Evolutionary conservation across 2,329 filamentous ascomycete genomes (phyloP), one percentile per base, ranked within the genome.

Genomic region (Penicillium palitans): DNA sequence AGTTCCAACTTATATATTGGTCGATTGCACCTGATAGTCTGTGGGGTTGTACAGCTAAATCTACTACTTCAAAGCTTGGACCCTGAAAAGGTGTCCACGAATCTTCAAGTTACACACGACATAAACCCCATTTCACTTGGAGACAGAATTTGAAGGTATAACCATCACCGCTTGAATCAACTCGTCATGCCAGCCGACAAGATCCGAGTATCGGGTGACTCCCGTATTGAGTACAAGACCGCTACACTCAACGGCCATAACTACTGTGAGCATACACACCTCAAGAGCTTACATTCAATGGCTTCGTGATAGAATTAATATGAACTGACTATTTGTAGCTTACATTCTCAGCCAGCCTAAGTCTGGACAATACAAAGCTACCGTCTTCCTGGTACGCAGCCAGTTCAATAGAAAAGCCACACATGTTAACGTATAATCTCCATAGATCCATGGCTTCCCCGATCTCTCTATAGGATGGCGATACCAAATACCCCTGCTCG

Each of bases 391-490:
- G 57, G 80, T 85, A 66, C 55, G 69, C n/a, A 31, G 6, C 12
- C 2, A 42, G n/a, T 12, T 40, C 13, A 21, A 31, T 8, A 17
- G 41, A 39, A 39, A 13, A 42, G 4, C n/a, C 21, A 27, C 31
- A 51, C 24, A 41, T 10, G 37, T 37, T 59, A 37, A 61, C 27
- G 19, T 3, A 37, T 15, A 25, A 25, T n/a, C 15, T 27, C 19
- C 42, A 53, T 46, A 83, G 81, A 79, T 90, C 70, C 89, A 92
- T 75, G 93, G 93, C 64, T 96, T 88, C 77, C 93, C 93, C 0
- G 92, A 96, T 75, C 76, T 95, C 19, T 85, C 86, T 9, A 87
- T 92, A 70, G 91, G 89, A 70, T 98, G 93, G 93, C 88, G 93
- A 61, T 88, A 90, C 76, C 93, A 97, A 75, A 89, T 97, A 59